A percentile compares a stretch with the other conserved stretches of the same genome.
Conservation (phyloP, 2,329 filamentous ascomycete species). For the Fusarium burgessii region DNA sequence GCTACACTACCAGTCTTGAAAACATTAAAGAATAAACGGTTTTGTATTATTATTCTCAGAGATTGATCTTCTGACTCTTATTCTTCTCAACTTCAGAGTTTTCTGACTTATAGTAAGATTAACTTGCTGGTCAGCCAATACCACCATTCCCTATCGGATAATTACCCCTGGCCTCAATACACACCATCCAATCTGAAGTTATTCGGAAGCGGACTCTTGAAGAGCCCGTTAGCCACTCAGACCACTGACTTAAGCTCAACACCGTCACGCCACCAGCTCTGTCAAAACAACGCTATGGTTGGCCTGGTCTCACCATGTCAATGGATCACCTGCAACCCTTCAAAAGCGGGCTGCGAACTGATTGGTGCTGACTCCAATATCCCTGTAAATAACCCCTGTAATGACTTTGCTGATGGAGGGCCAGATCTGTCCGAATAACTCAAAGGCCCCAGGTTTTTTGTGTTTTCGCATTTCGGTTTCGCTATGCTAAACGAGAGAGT, state of each 20-base stretch:
- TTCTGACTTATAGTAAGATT: not conserved
- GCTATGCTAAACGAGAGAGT: constrained; percentile 23
- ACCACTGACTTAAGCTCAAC: constrained; percentile 9
- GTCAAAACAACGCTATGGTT: not conserved
- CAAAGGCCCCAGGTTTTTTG: constrained; percentile 33
- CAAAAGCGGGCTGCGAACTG: constrained; percentile 9
- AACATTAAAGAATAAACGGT: too few relatives aligned
- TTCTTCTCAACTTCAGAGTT: not conserved
- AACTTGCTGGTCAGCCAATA: not conserved
- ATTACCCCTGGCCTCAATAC: not conserved
- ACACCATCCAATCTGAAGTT: not conserved
- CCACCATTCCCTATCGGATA: not conserved
- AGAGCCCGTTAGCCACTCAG: not conserved
- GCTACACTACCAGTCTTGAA: not conserved
- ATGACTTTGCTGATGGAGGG: constrained; percentile 11
- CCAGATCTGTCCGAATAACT: constrained; percentile 37
- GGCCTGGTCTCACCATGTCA: constrained; percentile 8
- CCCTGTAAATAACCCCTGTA: not conserved
- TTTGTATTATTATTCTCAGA: too few relatives aligned
- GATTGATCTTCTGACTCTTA: too few relatives aligned
- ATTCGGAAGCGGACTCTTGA: not conserved
- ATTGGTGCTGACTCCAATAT: constrained; percentile 1
- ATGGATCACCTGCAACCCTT: constrained; percentile 15
- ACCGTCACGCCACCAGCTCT: constrained; percentile 10
- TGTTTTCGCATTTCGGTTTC: constrained; percentile 29